Conservation (phyloP, 495 filamentous ascomycete genomes). For the Penicillium pulvis region DNA sequence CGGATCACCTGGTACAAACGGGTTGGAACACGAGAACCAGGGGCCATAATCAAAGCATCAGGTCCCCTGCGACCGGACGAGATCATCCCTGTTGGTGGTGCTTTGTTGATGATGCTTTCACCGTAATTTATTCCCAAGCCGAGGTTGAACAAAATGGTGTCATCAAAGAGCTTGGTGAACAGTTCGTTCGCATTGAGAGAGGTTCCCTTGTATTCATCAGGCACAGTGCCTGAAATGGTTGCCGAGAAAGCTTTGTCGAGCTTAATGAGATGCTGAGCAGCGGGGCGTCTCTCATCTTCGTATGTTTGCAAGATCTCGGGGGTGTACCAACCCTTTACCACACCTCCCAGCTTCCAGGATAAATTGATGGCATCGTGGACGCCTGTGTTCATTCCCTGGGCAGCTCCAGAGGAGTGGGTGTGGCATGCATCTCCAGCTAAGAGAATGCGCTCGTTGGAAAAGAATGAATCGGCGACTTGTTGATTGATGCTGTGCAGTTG, state of each 20-base stretch:
- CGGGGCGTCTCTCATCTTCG: constrained; percentile 38
- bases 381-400: constrained; percentile 55
- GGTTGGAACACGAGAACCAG: too few relatives aligned
- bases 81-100: neutral
- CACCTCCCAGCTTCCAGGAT: constrained; percentile 48
- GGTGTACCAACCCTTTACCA: constrained; percentile 34
- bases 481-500: constrained; percentile 52
- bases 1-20: neutral
- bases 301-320: constrained; percentile 44
- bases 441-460: constrained; percentile 40
- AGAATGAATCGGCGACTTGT: constrained; percentile 49
- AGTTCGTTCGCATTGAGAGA: too few relatives aligned
- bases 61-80: too few relatives aligned
- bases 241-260: constrained; percentile 40
- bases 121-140: too few relatives aligned
- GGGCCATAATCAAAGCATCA: neutral
- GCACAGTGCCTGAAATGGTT: too few relatives aligned
- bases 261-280: constrained; percentile 47
- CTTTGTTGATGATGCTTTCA: too few relatives aligned
- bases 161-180: neutral
- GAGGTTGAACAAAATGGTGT: too few relatives aligned
- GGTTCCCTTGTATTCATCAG: neutral
- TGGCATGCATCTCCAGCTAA: constrained; percentile 54
- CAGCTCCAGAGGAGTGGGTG: constrained; percentile 49
- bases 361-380: constrained; percentile 53